phyloP scores from a whole-genome alignment of 768 basidiomycete genomes.

The Amanita pallidorosea region DNA sequence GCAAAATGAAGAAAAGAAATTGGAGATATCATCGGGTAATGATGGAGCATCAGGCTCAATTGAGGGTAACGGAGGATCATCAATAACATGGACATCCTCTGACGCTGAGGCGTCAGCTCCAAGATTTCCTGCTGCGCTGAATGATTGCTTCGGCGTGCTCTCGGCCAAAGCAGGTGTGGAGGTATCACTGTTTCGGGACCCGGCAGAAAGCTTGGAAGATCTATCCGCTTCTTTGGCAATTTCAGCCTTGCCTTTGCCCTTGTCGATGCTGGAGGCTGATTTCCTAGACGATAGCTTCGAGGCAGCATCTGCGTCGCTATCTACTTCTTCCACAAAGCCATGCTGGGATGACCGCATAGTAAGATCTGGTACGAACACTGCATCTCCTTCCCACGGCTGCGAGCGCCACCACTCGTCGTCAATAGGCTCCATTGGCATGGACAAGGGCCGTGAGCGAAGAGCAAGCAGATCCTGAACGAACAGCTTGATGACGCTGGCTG shows the following conservation, averaged over 20 bases:
- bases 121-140: conserved; percentile 8
- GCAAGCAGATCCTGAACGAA: conserved; percentile 48
- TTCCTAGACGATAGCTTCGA: not conserved
- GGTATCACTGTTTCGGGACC: conserved; percentile 6
- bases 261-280: conserved; percentile 17
- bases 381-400: not conserved
- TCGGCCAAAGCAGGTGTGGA: conserved; percentile 14
- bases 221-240: conserved; percentile 17
- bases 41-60: conserved; percentile 29
- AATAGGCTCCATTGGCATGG: conserved; percentile 11
- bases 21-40: conserved; percentile 54
- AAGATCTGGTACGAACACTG: not conserved
- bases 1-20: conserved; percentile 45
- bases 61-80: conserved; percentile 37
- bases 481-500: conserved; percentile 39
- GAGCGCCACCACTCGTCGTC: conserved; percentile 5
- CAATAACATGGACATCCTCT: conserved; percentile 6
- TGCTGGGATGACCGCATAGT: not conserved
- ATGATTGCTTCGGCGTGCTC: conserved; percentile 24
- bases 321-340: conserved; percentile 3
- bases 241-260: conserved; percentile 40
- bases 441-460: conserved; percentile 19
- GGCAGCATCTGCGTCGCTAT: not conserved
- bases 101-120: conserved; percentile 10
- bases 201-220: conserved; percentile 26